phyloP scores from a whole-genome alignment of 2,329 filamentous ascomycete genomes.

The Colletotrichum sp. region DNA sequence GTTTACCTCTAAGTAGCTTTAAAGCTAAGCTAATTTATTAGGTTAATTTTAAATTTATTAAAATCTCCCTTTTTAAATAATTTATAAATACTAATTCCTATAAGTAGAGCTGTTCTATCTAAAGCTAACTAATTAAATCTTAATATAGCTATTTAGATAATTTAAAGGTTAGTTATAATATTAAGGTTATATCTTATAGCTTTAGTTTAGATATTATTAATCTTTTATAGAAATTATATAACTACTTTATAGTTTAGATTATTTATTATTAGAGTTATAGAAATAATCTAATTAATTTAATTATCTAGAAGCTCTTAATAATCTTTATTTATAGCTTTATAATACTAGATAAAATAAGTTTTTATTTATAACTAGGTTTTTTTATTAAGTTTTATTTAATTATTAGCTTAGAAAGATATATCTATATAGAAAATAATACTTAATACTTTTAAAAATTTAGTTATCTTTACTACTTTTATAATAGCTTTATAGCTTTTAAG shows the following conservation, averaged over 20 bases:
- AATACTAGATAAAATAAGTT: background rate
- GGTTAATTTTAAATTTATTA: background rate
- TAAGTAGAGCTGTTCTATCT: background rate
- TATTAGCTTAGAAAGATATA: background rate
- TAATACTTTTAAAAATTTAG: background rate
- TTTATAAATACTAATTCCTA: background rate
- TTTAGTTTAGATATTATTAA: background rate
- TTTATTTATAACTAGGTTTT: background rate
- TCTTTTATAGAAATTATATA: background rate
- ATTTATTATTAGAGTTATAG: no score
- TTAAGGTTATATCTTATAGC: background rate
- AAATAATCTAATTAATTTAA: background rate
- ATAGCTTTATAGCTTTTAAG: background rate
- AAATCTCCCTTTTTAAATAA: background rate
- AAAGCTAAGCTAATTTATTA: background rate
- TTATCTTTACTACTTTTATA: fast-evolving
- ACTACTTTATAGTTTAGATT: background rate
- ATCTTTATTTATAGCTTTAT: background rate
- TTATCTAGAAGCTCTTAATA: background rate
- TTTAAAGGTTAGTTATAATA: background rate
- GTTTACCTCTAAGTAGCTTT: background rate
- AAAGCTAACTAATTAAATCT: background rate
- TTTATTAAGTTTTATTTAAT: background rate
- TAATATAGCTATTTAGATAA: background rate
- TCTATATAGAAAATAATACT: background rate